Percentiles rank a stretch among this genome's conserved stretches.
These are phyloP conservation scores for Alternaria burnsii DNA, from an alignment of 2,329 filamentous ascomycete species.

Conservation along the genomic window DNA sequence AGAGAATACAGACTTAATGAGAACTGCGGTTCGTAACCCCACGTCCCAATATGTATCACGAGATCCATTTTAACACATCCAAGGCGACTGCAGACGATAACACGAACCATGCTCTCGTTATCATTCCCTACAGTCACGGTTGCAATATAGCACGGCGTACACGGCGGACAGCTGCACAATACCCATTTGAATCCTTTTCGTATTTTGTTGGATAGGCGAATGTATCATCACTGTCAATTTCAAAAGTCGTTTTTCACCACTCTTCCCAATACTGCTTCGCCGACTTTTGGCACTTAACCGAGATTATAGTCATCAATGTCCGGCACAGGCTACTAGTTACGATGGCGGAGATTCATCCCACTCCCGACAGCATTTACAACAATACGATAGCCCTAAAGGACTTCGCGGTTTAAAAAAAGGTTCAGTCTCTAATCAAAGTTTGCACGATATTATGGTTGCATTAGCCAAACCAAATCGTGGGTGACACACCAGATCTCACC, in stretches of 20 bases:
- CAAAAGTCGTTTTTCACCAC: conserved; percentile 15
- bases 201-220: conserved; percentile 34
- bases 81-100: conserved; percentile 47
- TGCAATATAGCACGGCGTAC: conserved; percentile 43
- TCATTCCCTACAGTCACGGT: conserved; percentile 22
- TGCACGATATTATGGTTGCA: conserved; percentile 8
- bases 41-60: neutral
- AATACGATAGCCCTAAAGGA: neutral
- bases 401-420: neutral
- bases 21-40: conserved; percentile 54
- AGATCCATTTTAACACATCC: conserved; percentile 20
- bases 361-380: neutral
- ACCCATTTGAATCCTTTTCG: conserved; percentile 39
- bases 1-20: conserved; percentile 60
- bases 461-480: conserved; percentile 14
- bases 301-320: conserved; percentile 13
- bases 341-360: neutral
- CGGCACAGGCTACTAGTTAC: neutral
- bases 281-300: conserved; percentile 16
- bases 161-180: conserved; percentile 41
- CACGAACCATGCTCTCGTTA: neutral
- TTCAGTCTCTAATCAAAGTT: conserved; percentile 8
- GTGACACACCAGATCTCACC: conserved; percentile 10
- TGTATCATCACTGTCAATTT: conserved; percentile 33
- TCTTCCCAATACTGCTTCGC: conserved; percentile 6